These are phyloP conservation scores for Penicillium canariense DNA, from an alignment of 495 filamentous ascomycete genomes.

Conservation along the genomic window DNA sequence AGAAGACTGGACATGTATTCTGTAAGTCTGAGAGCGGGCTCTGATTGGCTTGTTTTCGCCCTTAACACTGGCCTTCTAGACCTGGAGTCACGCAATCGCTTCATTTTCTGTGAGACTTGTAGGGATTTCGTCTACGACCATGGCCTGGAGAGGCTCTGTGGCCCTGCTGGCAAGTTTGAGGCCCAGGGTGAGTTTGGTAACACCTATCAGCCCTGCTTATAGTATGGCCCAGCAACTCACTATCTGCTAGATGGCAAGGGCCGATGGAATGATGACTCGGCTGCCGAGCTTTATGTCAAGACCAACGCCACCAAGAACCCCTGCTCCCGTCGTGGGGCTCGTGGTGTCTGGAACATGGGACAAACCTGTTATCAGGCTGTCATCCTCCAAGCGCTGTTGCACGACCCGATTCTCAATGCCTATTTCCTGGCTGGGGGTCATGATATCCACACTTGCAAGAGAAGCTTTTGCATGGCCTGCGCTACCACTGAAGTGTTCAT, in stretches of 20 bases:
- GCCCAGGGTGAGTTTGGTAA: conserved; percentile 18
- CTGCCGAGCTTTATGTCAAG: conserved; percentile 42
- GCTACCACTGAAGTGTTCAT: conserved; percentile 89
- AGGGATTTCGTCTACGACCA: conserved; percentile 86
- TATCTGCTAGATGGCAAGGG: conserved; percentile 15
- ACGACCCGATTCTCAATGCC: conserved; percentile 81
- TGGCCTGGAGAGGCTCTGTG: conserved; percentile 66
- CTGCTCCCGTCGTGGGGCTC: conserved; percentile 54
- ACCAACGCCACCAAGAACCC: conserved; percentile 44
- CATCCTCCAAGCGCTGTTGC: conserved; percentile 80
- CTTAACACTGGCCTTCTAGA: conserved; percentile 49
- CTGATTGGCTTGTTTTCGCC: background rate
- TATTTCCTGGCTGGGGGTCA: conserved; percentile 88
- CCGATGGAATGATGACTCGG: conserved; percentile 29
- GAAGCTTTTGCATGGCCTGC: conserved; percentile 69
- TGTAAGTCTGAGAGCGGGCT: conserved; percentile 30
- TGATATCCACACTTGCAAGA: conserved; percentile 61
- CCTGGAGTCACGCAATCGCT: conserved; percentile 75
- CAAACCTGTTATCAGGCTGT: conserved; percentile 94
- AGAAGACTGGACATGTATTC: conserved; percentile 44
- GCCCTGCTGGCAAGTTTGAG: conserved; percentile 27
- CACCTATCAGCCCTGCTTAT: background rate
- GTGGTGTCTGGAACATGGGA: conserved; percentile 92
- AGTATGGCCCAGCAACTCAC: conserved; percentile 1
- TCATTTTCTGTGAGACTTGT: conserved; percentile 80